Base-by-base conservation (phyloP, 2,329 filamentous ascomycete genomes). In the Neofusicoccum ribis region DNA sequence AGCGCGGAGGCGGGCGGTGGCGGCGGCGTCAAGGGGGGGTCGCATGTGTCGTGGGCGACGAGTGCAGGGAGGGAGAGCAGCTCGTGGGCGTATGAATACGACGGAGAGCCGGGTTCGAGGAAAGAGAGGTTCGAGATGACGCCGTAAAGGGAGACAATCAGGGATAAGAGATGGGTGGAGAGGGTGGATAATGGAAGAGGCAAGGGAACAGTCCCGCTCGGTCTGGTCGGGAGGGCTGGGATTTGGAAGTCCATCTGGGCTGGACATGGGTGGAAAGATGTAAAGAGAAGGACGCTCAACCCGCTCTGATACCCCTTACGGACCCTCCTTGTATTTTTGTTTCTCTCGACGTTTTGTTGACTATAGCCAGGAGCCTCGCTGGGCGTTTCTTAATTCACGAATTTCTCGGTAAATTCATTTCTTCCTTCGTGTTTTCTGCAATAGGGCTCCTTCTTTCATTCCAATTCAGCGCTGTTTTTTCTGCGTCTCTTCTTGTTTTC, bases 71-170 rank as follows among this genome's bases (percentile, higher is more conserved):
- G 54, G 31, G 41, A 49, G 43, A 60, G 56, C 15, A 27, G 56
- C 15, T 60, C 56, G 17, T 60, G 56, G 56, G 43, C 17, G 12
- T 47, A 47, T 23, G 56, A 60, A 11, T 37, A 60, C 31, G 56
- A 60, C 9, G 44, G 44, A 12, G 39, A 59, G 15, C 39, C 23
- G 15, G 56, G 31, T 9, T 15, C 41, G 6, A 49, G 56, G 31
- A 60, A 47, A n/a, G 56, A 60, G 43, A 60, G 56, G n/a, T 60
- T 60, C 31, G 56, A 60, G 56, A 60, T 60, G 56, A 60, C 56
- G 9, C 56, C 56, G 34, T 60, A 14, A 60, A 17, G 14, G 20
- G 8, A 17, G 5, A 39, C 27, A 9, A 39, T 7, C 9, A 39
- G 37, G 14, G 14, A 11, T 4, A 11, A 11, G 14, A 39, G 54